These are phyloP conservation scores for Melanopsichium pennsylvanicum DNA, from an alignment of 1,284 basidiomycete genomes.

Conservation along the genomic window DNA sequence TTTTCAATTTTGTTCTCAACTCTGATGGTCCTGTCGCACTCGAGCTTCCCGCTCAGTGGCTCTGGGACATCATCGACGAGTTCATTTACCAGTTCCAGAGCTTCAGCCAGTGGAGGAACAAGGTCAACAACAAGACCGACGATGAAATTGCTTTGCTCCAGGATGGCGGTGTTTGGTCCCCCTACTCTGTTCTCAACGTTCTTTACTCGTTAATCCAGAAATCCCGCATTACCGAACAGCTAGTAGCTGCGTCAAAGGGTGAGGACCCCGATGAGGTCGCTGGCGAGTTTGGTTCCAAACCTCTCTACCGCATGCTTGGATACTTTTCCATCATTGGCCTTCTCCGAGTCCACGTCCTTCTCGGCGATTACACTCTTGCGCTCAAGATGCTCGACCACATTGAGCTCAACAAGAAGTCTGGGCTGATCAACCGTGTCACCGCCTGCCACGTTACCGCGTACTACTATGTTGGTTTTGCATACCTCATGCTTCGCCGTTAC, in stretches of 20 bases:
- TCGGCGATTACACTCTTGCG: conserved; percentile 94
- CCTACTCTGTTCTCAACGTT: conserved; percentile 96
- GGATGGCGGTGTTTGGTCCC: conserved; percentile 80
- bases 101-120: conserved; percentile 82
- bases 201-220: conserved; percentile 98
- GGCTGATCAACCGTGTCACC: conserved; percentile 60
- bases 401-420: conserved; percentile 69
- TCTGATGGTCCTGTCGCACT: conserved; percentile 91
- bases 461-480: conserved; percentile 95
- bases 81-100: conserved; percentile 99
- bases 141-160: conserved; percentile 73
- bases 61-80: conserved; percentile 99
- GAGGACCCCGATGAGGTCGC: conserved; percentile 79
- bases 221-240: conserved; percentile 91
- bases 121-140: conserved; percentile 83
- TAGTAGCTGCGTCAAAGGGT: conserved; percentile 80
- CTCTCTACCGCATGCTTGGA: conserved; percentile 93
- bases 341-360: conserved; percentile 90
- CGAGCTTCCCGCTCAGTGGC: conserved; percentile 94
- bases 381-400: conserved; percentile 94
- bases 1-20: conserved; percentile 91
- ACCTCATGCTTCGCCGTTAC: conserved; percentile 91
- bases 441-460: conserved; percentile 81
- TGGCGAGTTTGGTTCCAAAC: conserved; percentile 88
- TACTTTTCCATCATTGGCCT: conserved; percentile 94